phyloP scores from a whole-genome alignment of 2,329 filamentous ascomycete genomes.

The Cladobotryum mycophilum region DNA sequence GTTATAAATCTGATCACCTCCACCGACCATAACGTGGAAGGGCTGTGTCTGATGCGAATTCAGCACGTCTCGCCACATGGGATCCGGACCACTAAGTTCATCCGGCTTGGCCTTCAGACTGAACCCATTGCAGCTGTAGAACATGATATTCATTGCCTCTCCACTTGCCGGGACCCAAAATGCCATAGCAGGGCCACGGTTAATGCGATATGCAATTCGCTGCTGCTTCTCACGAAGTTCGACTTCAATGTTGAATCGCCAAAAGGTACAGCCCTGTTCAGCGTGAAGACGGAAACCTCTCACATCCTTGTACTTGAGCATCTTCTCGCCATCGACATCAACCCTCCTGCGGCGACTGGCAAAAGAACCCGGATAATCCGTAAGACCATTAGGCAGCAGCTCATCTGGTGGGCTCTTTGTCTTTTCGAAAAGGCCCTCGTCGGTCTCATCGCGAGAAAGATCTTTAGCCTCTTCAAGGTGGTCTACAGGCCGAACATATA shows the following conservation, averaged over 20 bases:
- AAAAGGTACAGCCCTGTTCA: constrained; percentile 87
- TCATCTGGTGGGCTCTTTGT: constrained; percentile 48
- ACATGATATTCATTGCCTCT: constrained; percentile 97
- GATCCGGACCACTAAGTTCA: constrained; percentile 84
- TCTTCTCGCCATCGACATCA: constrained; percentile 68
- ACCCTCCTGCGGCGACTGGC: constrained; percentile 46
- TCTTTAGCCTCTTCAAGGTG: constrained; percentile 73
- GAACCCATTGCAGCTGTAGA: constrained; percentile 96
- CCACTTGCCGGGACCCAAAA: constrained; percentile 90
- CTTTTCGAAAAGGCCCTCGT: constrained; percentile 75
- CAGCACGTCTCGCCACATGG: constrained; percentile 91
- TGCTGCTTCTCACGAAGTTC: constrained; percentile 74
- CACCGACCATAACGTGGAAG: constrained; percentile 97
- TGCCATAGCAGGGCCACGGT: constrained; percentile 76
- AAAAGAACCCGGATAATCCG: constrained; percentile 48
- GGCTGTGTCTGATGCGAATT: constrained; percentile 86
- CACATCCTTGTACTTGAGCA: constrained; percentile 76
- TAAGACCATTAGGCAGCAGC: constrained; percentile 32
- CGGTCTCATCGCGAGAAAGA: constrained; percentile 71
- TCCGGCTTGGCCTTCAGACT: constrained; percentile 71
- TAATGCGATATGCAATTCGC: constrained; percentile 92
- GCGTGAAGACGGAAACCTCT: constrained; percentile 74
- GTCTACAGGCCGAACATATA: constrained; percentile 87
- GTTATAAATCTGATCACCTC: constrained; percentile 96
- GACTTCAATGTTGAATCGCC: constrained; percentile 93